A percentile compares a stretch with the other conserved stretches of the same genome.
phyloP scores from a whole-genome alignment of 129 eudicot genomes.

The Glebionis coronaria region DNA sequence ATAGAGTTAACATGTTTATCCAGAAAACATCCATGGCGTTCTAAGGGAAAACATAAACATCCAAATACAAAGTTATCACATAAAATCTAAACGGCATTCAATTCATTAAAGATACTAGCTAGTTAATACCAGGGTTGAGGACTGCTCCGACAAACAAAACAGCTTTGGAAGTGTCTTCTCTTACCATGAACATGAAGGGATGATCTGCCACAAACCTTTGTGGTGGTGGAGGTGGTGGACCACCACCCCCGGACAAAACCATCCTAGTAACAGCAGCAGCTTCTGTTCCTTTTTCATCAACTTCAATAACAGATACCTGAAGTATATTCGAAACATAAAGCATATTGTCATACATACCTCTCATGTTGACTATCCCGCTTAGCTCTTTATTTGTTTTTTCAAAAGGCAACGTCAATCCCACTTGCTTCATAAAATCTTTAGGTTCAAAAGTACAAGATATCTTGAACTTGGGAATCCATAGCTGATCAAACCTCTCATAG shows the following conservation, averaged over 20 bases:
- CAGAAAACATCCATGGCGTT: no score
- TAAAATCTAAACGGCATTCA: no score
- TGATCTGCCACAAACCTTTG: not conserved
- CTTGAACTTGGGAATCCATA: not conserved
- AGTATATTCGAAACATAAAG: not conserved
- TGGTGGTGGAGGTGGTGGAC: no score
- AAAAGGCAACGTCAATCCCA: not conserved
- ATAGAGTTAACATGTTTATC: no score
- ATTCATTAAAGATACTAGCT: no score
- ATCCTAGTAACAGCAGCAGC: not conserved
- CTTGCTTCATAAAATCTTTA: not conserved
- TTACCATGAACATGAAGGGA: constrained; percentile 1
- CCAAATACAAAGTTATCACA: no score
- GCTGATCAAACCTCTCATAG: not conserved
- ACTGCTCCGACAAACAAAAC: not conserved
- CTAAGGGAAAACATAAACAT: no score
- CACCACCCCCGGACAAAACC: not conserved
- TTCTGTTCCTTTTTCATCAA: not conserved
- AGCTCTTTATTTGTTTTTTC: not conserved
- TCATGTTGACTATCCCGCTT: not conserved
- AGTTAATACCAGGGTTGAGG: no score
- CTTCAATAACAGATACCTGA: not conserved
- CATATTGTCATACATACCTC: not conserved
- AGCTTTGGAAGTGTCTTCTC: constrained; percentile 4
- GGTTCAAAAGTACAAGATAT: not conserved